A percentile compares a stretch with the other conserved stretches of the same genome.
These are phyloP conservation scores for Alternaria longipes DNA, from an alignment of 2,329 filamentous ascomycete species.

Conservation along the genomic window DNA sequence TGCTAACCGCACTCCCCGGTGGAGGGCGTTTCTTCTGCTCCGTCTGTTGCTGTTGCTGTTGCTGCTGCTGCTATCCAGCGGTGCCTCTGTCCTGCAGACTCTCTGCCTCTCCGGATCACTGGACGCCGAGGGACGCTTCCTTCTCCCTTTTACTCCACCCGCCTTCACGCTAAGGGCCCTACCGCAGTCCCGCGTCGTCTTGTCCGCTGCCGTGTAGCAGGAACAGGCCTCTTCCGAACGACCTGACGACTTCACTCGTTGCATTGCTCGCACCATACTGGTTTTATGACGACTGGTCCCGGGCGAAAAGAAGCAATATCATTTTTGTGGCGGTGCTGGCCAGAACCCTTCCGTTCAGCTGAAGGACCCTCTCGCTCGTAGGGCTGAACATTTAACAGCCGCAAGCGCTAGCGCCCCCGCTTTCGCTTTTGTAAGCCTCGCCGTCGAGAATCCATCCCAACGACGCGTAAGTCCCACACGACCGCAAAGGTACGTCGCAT, in stretches of 20 bases:
- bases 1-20: constrained; percentile 42
- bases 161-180: constrained; percentile 28
- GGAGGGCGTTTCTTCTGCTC: constrained; percentile 28
- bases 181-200: constrained; percentile 29
- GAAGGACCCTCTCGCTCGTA: constrained; percentile 15
- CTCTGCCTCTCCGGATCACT: not conserved
- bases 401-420: constrained; percentile 24
- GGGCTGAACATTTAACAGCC: constrained; percentile 13
- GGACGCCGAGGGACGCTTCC: constrained; percentile 8
- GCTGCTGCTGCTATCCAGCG: constrained; percentile 15
- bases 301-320: constrained; percentile 15
- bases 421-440: constrained; percentile 29
- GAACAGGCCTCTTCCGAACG: constrained; percentile 24
- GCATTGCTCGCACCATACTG: not conserved
- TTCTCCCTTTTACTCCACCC: constrained; percentile 20
- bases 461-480: constrained; percentile 15
- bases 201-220: constrained; percentile 42
- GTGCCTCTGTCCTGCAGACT: constrained; percentile 16
- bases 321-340: constrained; percentile 33
- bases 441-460: constrained; percentile 18
- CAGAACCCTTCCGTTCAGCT: constrained; percentile 26
- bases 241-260: constrained; percentile 11
- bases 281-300: constrained; percentile 12
- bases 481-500: constrained; percentile 24
- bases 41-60: constrained; percentile 24